phyloP scores from a whole-genome alignment of 495 filamentous ascomycete species.

The Hypomontagnella submonticulosa region DNA sequence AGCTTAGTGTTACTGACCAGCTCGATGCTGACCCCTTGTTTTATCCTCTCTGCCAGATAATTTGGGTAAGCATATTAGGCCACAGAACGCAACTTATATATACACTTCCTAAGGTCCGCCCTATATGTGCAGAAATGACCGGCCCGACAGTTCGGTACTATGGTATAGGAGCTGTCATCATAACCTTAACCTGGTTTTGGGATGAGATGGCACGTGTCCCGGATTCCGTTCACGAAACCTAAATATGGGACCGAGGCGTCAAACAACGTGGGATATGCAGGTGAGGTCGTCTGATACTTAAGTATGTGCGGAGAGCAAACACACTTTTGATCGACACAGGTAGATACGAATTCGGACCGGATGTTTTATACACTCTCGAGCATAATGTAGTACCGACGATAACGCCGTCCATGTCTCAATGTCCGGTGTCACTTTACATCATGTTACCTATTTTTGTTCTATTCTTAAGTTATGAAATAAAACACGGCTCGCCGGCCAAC shows the following conservation, averaged over 20 bases:
- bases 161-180: neutral
- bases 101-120: too few relatives aligned
- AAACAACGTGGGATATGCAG: conserved; percentile 5
- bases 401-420: too few relatives aligned
- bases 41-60: too few relatives aligned
- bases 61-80: too few relatives aligned
- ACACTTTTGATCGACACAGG: conserved; percentile 12
- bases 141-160: conserved; percentile 12
- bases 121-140: neutral
- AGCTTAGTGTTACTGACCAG: too few relatives aligned
- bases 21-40: too few relatives aligned
- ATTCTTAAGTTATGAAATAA: neutral
- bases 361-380: too few relatives aligned
- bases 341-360: conserved; percentile 6
- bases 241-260: conserved; percentile 7
- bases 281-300: conserved; percentile 5
- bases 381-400: too few relatives aligned
- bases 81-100: too few relatives aligned
- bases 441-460: conserved; percentile 1
- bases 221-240: conserved; percentile 9
- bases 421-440: neutral
- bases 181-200: conserved; percentile 13
- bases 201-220: conserved; percentile 15
- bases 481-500: conserved; percentile 6
- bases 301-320: neutral